Percentiles rank a stretch among this genome's conserved stretches.
These are phyloP conservation scores for Drechslerella dactyloides DNA, from an alignment of 2,329 filamentous ascomycete species.

Conservation along the genomic window DNA sequence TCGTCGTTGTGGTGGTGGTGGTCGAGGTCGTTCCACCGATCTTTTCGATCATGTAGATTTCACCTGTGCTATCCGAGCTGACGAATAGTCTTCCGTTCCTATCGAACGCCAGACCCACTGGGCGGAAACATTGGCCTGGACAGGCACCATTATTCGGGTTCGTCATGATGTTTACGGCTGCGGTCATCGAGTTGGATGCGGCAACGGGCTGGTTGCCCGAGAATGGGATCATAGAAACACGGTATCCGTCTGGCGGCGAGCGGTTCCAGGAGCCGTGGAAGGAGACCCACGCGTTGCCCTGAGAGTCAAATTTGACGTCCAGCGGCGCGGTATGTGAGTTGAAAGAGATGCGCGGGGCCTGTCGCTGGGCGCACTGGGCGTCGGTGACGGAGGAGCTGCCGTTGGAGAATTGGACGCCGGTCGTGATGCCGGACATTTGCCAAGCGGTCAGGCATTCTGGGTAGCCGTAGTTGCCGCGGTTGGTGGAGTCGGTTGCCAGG, in stretches of 20 bases:
- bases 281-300: conserved; percentile 68
- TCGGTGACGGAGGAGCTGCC: conserved; percentile 60
- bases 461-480: conserved; percentile 69
- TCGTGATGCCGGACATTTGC: conserved; percentile 62
- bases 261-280: conserved; percentile 74
- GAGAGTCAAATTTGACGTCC: conserved; percentile 70
- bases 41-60: conserved; percentile 66
- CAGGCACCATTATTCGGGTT: conserved; percentile 44
- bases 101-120: conserved; percentile 59
- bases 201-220: conserved; percentile 35
- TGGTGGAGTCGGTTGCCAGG: conserved; percentile 63
- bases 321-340: conserved; percentile 73
- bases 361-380: conserved; percentile 60
- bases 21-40: conserved; percentile 34
- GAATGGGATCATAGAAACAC: conserved; percentile 58
- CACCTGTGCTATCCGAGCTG: conserved; percentile 69
- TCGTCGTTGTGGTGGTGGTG: conserved; percentile 9
- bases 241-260: conserved; percentile 58
- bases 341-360: conserved; percentile 67
- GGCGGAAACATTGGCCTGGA: conserved; percentile 51
- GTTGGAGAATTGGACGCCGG: conserved; percentile 64
- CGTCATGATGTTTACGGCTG: conserved; percentile 54
- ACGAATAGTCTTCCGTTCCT: conserved; percentile 66
- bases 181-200: conserved; percentile 8
- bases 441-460: conserved; percentile 73